These are phyloP conservation scores for Mycena kentingensis DNA, from an alignment of 768 basidiomycete species.

Conservation along the genomic window DNA sequence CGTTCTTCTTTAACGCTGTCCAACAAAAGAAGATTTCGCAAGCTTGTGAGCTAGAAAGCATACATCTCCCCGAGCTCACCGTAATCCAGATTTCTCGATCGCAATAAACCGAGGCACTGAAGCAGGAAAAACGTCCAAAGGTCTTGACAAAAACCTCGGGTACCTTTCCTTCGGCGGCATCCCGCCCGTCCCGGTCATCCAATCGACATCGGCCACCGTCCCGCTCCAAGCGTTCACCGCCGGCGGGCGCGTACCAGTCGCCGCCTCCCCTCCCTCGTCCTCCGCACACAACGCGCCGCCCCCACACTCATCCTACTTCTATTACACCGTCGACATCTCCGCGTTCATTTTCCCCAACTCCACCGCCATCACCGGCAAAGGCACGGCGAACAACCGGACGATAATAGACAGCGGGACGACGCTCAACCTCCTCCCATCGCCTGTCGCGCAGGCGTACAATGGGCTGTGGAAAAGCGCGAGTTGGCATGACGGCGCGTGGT, in stretches of 20 bases:
- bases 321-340: slow-evolving; percentile 22
- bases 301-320: slow-evolving; percentile 15
- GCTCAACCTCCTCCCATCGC: slow-evolving; percentile 20
- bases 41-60: slow-evolving; percentile 14
- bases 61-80: background rate
- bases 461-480: slow-evolving; percentile 13
- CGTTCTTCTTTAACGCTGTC: slow-evolving; percentile 26
- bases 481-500: slow-evolving; percentile 10
- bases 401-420: slow-evolving; percentile 21
- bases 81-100: slow-evolving; percentile 23
- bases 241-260: slow-evolving; percentile 9
- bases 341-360: slow-evolving; percentile 17
- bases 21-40: slow-evolving; percentile 14
- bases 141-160: slow-evolving; percentile 20
- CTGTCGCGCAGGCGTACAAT: slow-evolving; percentile 21
- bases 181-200: slow-evolving; percentile 20
- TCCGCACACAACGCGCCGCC: too few species aligned
- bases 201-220: slow-evolving; percentile 11
- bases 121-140: slow-evolving; percentile 1
- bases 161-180: slow-evolving; percentile 27
- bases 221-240: slow-evolving; percentile 23
- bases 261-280: too few species aligned
- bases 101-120: slow-evolving; percentile 22
- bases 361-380: background rate
- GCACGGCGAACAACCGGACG: slow-evolving; percentile 10